Evolutionary conservation across 192 early-diverging fungal genomes (phyloP), one percentile per base, ranked within the genome.

Genomic region (Spizellomyces sp.): DNA sequence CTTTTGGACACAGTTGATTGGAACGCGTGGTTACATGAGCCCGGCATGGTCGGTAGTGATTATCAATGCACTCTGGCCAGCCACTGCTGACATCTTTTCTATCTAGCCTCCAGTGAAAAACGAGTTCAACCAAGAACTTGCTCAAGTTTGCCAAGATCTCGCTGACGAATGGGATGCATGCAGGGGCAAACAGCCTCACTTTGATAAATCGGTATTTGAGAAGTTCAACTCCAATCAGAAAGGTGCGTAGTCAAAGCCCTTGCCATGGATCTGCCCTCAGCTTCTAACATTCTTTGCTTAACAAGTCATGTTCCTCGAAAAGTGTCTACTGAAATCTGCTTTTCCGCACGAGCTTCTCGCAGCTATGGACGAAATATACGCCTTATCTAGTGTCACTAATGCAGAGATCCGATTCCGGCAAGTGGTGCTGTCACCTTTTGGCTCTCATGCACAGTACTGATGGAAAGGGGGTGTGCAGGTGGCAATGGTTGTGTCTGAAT

Each of bases 61-160:
- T 36, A 36, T 36, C 27, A 36, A 0, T 36, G 3, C 27, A 2
- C 27, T 41, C 9, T 10, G 21, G 62, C 15, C 48, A 17, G 19
- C 41, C 22, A 27, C 14, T 14, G 58, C 9, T 36, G 27, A 36
- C 27, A 36, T 36, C 42, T 73, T 4, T 17, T 66, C 48, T 58
- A 17, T 50, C 41, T 64, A 85, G 86, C 95, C 95, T 45, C 90
- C 90, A 19, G 91, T 95, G 45, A 78, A 82, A 52, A 91, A 91
- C 82, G 70, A 92, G 56, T 99, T 93, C 79, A 95, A 97, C 77
- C 77, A 88, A 66, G 87, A 91, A 43, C 88, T 97, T n/a, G 92
- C 92, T 19, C 81, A 88, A 72, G 89, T 81, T 9, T 95, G 94
- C 75, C 78, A 88, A 70, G 81, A 87, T 44, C 86, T 99, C 21